phyloP scores from a whole-genome alignment of 768 basidiomycete species.

The Leccinellum luteum region DNA sequence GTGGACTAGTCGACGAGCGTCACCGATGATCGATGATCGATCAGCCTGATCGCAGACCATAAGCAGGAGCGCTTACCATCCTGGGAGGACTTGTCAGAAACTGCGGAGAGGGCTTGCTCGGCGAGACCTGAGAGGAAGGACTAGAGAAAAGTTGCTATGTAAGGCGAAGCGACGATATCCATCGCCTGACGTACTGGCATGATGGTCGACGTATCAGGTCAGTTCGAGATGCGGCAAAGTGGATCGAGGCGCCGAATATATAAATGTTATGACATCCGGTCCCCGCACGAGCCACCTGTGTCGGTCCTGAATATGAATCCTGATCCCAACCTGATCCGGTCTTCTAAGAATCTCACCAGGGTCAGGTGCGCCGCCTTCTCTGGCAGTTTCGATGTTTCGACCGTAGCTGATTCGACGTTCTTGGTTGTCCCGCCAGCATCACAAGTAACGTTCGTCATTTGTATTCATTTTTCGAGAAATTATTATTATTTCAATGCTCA shows the following conservation, averaged over 20 bases:
- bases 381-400: background rate
- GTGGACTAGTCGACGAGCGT: slow-evolving; percentile 32
- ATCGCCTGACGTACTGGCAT: slow-evolving; percentile 16
- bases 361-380: background rate
- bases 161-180: background rate
- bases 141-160: slow-evolving; percentile 35
- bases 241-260: background rate
- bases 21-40: slow-evolving; percentile 4
- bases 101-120: slow-evolving; percentile 56
- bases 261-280: background rate
- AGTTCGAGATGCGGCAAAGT: background rate
- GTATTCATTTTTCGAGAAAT: too few species aligned
- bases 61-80: slow-evolving; percentile 5
- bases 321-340: too few species aligned
- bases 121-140: slow-evolving; percentile 67
- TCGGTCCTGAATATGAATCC: too few species aligned
- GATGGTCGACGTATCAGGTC: slow-evolving; percentile 13
- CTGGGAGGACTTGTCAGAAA: slow-evolving; percentile 17
- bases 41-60: background rate
- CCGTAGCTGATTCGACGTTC: background rate
- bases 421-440: too few species aligned
- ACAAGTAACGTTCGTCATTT: too few species aligned
- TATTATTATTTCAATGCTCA: too few species aligned
- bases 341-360: too few species aligned
- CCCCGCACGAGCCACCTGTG: background rate